Percentiles rank a stretch among this genome's conserved stretches.
Conservation (phyloP, 116 monocot genomes). For the Papilionanthe hybrid region DNA sequence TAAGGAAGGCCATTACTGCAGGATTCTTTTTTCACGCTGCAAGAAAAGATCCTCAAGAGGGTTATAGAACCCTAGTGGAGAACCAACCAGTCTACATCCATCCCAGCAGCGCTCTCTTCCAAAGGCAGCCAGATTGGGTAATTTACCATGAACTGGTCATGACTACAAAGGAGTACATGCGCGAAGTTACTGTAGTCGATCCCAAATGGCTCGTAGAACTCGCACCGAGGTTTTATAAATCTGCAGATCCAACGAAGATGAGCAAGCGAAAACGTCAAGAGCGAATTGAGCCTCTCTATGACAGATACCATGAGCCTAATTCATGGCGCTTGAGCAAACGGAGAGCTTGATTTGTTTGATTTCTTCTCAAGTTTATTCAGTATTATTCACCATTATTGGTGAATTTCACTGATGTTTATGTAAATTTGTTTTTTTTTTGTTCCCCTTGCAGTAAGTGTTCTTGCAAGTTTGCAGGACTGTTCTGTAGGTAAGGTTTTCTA, state of each 20-base stretch:
- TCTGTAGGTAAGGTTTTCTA: too few species aligned
- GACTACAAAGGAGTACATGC: conserved; percentile 97
- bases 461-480: too few species aligned
- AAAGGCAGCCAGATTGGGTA: conserved; percentile 94
- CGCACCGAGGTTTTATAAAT: conserved; percentile 77
- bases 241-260: conserved; percentile 83
- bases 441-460: too few species aligned
- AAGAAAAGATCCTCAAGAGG: conserved; percentile 95
- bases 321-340: conserved; percentile 91
- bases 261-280: conserved; percentile 71
- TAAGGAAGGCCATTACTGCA: conserved; percentile 80
- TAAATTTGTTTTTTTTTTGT: too few species aligned
- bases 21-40: conserved; percentile 92
- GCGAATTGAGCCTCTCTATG: conserved; percentile 68
- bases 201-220: conserved; percentile 93
- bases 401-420: too few species aligned
- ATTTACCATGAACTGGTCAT: conserved; percentile 92
- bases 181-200: conserved; percentile 88
- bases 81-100: conserved; percentile 97
- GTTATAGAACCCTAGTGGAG: conserved; percentile 86
- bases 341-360: conserved; percentile 35
- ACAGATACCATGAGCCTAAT: conserved; percentile 90
- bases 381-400: too few species aligned
- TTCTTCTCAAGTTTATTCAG: too few species aligned
- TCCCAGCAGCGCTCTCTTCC: conserved; percentile 87